phyloP scores from a whole-genome alignment of 495 filamentous ascomycete species.

The Penicillium chermesinum region DNA sequence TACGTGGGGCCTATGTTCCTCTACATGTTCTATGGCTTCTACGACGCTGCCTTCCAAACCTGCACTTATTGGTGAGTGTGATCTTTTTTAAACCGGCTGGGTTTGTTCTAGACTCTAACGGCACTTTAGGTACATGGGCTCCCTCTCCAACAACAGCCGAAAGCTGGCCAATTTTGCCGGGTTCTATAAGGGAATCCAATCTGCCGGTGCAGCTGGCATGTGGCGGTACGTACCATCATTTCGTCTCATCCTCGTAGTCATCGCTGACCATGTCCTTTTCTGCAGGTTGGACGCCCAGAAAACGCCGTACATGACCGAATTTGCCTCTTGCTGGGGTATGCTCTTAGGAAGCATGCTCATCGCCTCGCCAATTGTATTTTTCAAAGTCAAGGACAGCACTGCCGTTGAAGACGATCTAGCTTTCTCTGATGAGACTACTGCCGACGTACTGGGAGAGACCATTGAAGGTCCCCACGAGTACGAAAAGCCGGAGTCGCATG shows the following conservation, averaged over 20 bases:
- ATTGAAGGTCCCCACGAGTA: constrained; percentile 8
- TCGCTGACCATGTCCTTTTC: constrained; percentile 10
- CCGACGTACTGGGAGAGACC: constrained; percentile 29
- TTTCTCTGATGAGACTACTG: constrained; percentile 71
- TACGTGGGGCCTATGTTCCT: constrained; percentile 84
- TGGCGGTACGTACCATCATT: constrained; percentile 51
- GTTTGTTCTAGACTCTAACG: not conserved
- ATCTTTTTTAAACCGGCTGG: not conserved
- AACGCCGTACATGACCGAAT: constrained; percentile 60
- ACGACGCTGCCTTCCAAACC: constrained; percentile 82
- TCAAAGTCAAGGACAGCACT: constrained; percentile 70
- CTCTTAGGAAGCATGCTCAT: constrained; percentile 65
- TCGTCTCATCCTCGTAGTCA: not conserved
- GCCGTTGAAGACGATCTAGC: constrained; percentile 71
- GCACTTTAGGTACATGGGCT: constrained; percentile 74
- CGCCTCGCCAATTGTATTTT: constrained; percentile 73
- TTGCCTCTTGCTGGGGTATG: constrained; percentile 64
- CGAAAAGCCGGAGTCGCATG: constrained; percentile 14
- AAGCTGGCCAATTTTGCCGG: constrained; percentile 90
- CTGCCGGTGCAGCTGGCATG: constrained; percentile 82
- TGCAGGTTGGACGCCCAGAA: constrained; percentile 55
- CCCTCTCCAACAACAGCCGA: constrained; percentile 83
- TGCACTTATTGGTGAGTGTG: constrained; percentile 74
- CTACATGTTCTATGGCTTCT: constrained; percentile 92
- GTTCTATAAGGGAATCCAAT: constrained; percentile 97